Base-by-base conservation (phyloP, 208 protist species). In the Phytomonas sp. region DNA sequence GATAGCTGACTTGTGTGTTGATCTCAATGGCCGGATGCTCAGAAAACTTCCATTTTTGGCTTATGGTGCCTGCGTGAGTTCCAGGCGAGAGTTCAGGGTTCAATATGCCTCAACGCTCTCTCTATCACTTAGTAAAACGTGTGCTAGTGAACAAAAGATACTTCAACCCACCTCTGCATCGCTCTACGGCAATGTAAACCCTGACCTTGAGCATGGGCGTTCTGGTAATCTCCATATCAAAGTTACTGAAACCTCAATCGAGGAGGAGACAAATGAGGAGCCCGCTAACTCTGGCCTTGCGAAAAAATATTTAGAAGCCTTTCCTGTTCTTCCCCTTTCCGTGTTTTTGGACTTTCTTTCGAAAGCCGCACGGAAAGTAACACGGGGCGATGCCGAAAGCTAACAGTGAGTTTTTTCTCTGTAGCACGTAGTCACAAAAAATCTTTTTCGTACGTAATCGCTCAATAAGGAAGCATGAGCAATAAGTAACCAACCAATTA, bases 41-140 rank as follows among this genome's bases (percentile, higher is more conserved):
- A 87, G 95, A 75, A 97, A 97, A 73, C 51, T 98, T 15, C 94
- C 97, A 5, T 96, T 98, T 66, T 70, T 98, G 0, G 89, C 94
- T 17, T 93, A 75, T 40, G 67, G 83, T 20, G 29, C 51, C 2
- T 84, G 79, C 43, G 9, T 76, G n/a, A 73, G 68, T 64, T 31
- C 32, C 4, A 46, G 33, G 36, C 36, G 36, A 40, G 36, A 40
- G 36, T 40, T 40, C 9, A 4, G 36, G 36, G 36, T 9, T 40
- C 9, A 40, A 4, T 9, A 40, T 9, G 9, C 36, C 36, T 9
- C 4, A 40, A 40, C 36, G 9, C 36, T 13, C 36, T 4, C 9
- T 40, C 36, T 40, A 13, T 9, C 36, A 40, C 36, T 40, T 40
- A 9, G 6, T 9, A 40, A 40, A 40, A 40, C 4, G 4, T 40